Evolutionary conservation across 345 rosid genomes (phyloP).

Genomic region (Bruguiera gymnorhiza): DNA sequence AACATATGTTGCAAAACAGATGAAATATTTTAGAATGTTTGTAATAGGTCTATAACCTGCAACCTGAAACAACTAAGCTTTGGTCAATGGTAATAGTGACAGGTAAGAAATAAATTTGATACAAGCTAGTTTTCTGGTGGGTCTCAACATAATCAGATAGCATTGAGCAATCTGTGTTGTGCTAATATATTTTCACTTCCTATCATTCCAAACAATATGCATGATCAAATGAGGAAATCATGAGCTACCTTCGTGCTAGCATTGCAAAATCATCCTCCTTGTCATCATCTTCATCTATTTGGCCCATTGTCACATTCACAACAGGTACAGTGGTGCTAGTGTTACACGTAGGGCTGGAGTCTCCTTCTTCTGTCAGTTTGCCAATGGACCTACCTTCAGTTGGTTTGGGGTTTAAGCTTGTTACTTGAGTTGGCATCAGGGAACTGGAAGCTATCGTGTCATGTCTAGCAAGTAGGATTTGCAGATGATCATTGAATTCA

Average conservation of each 20-base stretch:
- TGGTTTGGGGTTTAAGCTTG: constrained; percentile 34
- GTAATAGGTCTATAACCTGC: background rate
- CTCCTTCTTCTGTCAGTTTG: constrained; percentile 49
- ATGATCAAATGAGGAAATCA: background rate
- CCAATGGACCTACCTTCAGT: constrained; percentile 22
- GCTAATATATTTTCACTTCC: background rate
- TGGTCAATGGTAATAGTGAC: background rate
- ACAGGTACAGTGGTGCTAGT: constrained; percentile 38
- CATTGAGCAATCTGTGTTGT: too few species aligned
- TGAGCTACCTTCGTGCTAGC: constrained; percentile 84
- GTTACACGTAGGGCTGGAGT: constrained; percentile 41
- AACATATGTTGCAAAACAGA: background rate
- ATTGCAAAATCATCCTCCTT: constrained; percentile 96
- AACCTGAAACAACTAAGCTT: background rate
- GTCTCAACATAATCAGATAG: too few species aligned
- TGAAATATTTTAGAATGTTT: background rate
- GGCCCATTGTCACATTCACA: constrained; percentile 37
- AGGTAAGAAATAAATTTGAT: too few species aligned
- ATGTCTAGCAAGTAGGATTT: constrained; percentile 68
- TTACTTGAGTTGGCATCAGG: constrained; percentile 42
- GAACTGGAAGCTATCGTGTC: constrained; percentile 89
- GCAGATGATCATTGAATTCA: constrained; percentile 79
- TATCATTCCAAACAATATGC: background rate
- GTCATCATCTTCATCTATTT: constrained; percentile 77
- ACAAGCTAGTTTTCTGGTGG: too few species aligned